Conservation (phyloP, 495 filamentous ascomycete species). For the Astrothelium macrocarpum region DNA sequence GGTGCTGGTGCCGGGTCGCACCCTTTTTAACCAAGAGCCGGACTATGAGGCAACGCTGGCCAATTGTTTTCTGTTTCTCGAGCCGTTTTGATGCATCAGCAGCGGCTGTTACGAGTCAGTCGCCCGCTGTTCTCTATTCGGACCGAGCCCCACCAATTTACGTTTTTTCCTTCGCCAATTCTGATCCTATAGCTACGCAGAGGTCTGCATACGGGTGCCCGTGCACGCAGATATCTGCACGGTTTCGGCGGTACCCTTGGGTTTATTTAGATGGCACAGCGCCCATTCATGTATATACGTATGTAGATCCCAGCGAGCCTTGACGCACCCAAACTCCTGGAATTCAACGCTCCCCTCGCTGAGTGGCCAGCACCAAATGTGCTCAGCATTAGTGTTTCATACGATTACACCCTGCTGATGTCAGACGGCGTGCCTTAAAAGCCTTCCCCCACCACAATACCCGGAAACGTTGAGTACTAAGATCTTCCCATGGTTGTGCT, state of each 20-base stretch:
- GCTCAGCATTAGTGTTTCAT: background rate
- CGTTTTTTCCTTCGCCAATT: background rate
- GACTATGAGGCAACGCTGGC: background rate
- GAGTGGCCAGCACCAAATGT: background rate
- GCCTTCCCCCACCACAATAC: background rate
- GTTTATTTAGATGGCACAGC: background rate
- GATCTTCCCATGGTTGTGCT: background rate
- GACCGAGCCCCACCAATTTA: background rate
- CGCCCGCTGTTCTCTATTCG: background rate
- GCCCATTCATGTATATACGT: background rate
- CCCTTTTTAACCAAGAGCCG: background rate
- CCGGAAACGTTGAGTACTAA: background rate
- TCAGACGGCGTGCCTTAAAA: background rate
- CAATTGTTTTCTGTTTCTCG: background rate
- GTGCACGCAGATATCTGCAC: too few relatives aligned
- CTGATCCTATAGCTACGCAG: too few relatives aligned
- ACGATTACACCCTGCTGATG: background rate
- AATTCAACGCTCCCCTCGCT: background rate
- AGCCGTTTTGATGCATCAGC: background rate
- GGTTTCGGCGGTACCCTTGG: background rate
- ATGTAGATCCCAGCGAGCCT: background rate
- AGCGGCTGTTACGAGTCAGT: slow-evolving; percentile 1
- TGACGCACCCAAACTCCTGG: background rate
- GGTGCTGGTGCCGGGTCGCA: slow-evolving; percentile 1
- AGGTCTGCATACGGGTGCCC: too few relatives aligned